Percentiles rank a stretch among this genome's conserved stretches.
Evolutionary conservation across 2,329 filamentous ascomycete genomes (phyloP).

Genomic region (Furcasterigmium sp.): DNA sequence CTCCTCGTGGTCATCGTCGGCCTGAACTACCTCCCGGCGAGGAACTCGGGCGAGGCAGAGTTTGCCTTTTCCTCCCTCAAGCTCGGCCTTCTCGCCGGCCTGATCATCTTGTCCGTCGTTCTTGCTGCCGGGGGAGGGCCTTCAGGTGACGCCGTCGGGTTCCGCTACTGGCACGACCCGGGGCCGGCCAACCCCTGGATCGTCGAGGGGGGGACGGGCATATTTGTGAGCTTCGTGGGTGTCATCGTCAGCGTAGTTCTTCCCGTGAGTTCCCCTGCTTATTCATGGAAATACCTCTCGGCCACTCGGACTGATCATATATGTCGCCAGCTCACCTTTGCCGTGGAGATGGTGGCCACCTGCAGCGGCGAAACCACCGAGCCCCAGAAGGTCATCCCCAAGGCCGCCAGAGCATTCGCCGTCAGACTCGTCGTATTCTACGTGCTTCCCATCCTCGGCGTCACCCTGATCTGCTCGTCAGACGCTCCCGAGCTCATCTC

Average conservation of each 20-base stretch:
- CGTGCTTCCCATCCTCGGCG: slow-evolving; percentile 38
- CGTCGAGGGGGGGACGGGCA: slow-evolving; percentile 45
- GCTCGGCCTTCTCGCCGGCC: slow-evolving; percentile 67
- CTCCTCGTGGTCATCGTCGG: slow-evolving; percentile 68
- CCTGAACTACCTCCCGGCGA: slow-evolving; percentile 66
- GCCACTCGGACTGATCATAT: too few relatives aligned
- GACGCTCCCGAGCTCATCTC: slow-evolving; percentile 22
- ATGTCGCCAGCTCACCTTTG: too few relatives aligned
- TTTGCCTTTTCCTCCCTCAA: slow-evolving; percentile 77
- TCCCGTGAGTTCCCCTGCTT: slow-evolving; percentile 57
- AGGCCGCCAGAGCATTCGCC: slow-evolving; percentile 1
- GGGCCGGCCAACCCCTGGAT: slow-evolving; percentile 65
- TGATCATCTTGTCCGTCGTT: slow-evolving; percentile 72
- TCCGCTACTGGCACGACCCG: slow-evolving; percentile 63
- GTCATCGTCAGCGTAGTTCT: slow-evolving; percentile 65
- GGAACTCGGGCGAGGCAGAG: slow-evolving; percentile 71
- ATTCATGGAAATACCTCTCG: too few relatives aligned
- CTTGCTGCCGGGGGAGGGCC: slow-evolving; percentile 66
- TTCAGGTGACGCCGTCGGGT: slow-evolving; percentile 63
- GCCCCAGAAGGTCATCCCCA: slow-evolving; percentile 1
- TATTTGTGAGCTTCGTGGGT: slow-evolving; percentile 65
- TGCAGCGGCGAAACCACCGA: slow-evolving; percentile 3
- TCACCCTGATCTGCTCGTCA: slow-evolving; percentile 27
- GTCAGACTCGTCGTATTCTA: not conserved
- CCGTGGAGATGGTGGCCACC: slow-evolving; percentile 3